Evolutionary conservation across 352 stramenopile species (phyloP), one percentile per base, ranked within the genome.

Genomic region (Phytophthora sojae): DNA sequence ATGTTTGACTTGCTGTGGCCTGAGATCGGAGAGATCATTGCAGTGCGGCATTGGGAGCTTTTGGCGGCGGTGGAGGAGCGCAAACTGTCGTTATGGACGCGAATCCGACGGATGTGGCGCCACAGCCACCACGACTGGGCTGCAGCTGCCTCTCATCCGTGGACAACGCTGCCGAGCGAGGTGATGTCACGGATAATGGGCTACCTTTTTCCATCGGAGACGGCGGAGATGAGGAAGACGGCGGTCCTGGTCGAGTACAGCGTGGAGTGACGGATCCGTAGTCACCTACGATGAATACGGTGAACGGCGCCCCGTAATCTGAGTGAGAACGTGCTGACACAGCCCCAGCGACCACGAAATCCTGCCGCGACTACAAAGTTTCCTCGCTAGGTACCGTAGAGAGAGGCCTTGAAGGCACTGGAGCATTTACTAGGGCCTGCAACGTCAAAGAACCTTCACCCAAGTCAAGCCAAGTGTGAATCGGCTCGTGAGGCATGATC

Each of bases 111-210:
- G 21, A 35, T 37, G n/a, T 47, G 56, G 42, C 52, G 52, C 7
- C 56, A 26, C 30, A 17, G 45, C 4, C 50, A 29, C 55, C 57
- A 54, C 4, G 44, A 72, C 52, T 67, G 58, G 65, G 26, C 53
- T 3, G 42, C 29, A 7, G 47, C 67, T 11, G 42, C 65, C 6
- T 53, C 39, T 15, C 30, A 67, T 30, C 29, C 39, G 0, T 67
- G 57, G 57, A 39, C 50, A n/a, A 54, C 9, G 52, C 51, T 72
- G 23, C 65, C 65, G 12, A 47, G 11, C 4, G 65, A 67, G 6
- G n/a, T 67, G 30, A 19, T 72, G 26, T 12, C 19, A 6, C 4
- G 1, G 2, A 67, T 67, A 42, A 14, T 67, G 29, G 58, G 51
- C 23, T 67, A 67, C 15, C 29, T 72, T 1, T 6, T 67, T 2